These are phyloP conservation scores for Fusarium acutatum DNA, from an alignment of 2,329 filamentous ascomycete species.

Conservation along the genomic window DNA sequence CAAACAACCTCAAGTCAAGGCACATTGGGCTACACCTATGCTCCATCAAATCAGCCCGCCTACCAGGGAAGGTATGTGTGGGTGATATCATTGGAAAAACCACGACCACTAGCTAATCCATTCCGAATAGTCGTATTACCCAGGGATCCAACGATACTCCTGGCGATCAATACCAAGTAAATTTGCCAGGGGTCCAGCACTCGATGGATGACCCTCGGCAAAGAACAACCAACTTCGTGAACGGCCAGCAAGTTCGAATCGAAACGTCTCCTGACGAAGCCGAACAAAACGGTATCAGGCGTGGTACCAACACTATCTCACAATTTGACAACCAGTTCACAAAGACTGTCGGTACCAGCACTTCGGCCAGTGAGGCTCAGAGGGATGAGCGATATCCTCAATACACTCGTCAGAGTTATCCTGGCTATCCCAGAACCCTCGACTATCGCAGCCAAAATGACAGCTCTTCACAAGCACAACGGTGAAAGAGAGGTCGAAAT, in stretches of 20 bases:
- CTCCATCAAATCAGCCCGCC: conserved; percentile 1
- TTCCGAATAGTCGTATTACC: not conserved
- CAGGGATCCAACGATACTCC: not conserved
- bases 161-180: not conserved
- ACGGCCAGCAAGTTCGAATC: not conserved
- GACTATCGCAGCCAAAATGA: not conserved
- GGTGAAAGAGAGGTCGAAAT: not conserved
- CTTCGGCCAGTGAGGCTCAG: not conserved
- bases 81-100: not conserved
- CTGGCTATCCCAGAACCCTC: not conserved
- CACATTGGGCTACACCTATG: not conserved
- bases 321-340: conserved; percentile 8
- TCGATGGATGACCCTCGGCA: not conserved
- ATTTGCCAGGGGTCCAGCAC: not conserved
- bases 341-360: not conserved
- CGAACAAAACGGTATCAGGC: not conserved
- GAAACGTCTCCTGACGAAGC: not conserved
- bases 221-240: conserved; percentile 13
- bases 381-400: not conserved
- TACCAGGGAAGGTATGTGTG: conserved; percentile 24
- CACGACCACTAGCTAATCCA: not conserved
- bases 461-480: not conserved
- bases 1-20: not conserved
- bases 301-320: not conserved
- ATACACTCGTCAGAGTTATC: not conserved